phyloP scores from a whole-genome alignment of 2,329 filamentous ascomycete genomes.

The Xylariales sp. region DNA sequence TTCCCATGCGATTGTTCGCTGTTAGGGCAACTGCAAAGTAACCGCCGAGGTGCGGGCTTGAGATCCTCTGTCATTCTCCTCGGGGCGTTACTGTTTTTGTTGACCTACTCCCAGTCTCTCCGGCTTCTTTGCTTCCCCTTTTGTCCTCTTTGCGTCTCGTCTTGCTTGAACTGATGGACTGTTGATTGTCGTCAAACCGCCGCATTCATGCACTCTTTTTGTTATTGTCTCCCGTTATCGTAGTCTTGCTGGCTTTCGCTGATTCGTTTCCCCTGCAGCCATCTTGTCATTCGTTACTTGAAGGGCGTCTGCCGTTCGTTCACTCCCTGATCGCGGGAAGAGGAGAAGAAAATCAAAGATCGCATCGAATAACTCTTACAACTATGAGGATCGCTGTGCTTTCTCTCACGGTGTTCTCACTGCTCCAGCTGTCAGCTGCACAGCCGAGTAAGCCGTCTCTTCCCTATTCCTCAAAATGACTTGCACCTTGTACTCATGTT shows the following conservation, averaged over 20 bases:
- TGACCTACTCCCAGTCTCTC: conserved; percentile 17
- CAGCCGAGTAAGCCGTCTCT: conserved; percentile 31
- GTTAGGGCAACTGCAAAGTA: conserved; percentile 16
- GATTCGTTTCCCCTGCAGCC: conserved; percentile 14
- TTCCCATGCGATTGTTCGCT: conserved; percentile 14
- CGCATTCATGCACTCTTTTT: conserved; percentile 12
- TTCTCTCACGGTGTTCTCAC: conserved; percentile 29
- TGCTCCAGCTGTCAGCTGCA: conserved; percentile 36
- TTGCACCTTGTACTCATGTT: conserved; percentile 14
- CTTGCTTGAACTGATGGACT: conserved; percentile 10
- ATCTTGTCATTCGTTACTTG: conserved; percentile 18
- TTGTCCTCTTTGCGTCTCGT: conserved; percentile 9
- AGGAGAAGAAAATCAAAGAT: conserved; percentile 1
- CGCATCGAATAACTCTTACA: conserved; percentile 5
- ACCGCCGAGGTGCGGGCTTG: too few relatives aligned
- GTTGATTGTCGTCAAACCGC: conserved; percentile 15
- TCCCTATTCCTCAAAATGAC: not conserved
- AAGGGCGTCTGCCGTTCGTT: not conserved
- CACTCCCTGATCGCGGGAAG: not conserved
- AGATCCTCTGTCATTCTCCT: too few relatives aligned
- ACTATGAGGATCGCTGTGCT: conserved; percentile 41
- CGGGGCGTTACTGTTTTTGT: too few relatives aligned
- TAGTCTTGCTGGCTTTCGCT: conserved; percentile 16
- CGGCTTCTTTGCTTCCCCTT: conserved; percentile 11
- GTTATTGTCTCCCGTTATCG: conserved; percentile 15